phyloP scores from a whole-genome alignment of 2,329 filamentous ascomycete genomes.

The Alternaria tenuissima region DNA sequence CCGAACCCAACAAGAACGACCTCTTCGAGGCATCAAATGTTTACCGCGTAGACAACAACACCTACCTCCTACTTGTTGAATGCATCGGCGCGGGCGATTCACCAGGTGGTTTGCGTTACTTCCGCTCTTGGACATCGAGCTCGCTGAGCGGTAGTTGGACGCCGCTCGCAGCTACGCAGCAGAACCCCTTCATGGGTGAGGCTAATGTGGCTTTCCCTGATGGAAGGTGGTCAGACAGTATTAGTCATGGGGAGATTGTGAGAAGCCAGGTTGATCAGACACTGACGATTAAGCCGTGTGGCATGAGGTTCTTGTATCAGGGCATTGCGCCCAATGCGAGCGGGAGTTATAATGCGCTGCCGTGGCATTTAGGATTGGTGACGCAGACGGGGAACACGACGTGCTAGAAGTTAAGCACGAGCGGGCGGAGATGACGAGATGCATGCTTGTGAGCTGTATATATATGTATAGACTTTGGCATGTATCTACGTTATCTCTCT shows the following conservation, averaged over 20 bases:
- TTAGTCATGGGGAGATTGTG: slow-evolving; percentile 49
- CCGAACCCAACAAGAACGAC: slow-evolving; percentile 33
- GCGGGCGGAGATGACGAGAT: background rate
- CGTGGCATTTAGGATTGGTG: slow-evolving; percentile 50
- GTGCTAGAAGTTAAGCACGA: background rate
- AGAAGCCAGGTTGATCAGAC: slow-evolving; percentile 50
- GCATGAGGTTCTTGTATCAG: slow-evolving; percentile 52
- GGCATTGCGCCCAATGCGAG: slow-evolving; percentile 45
- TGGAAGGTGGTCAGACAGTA: slow-evolving; percentile 51
- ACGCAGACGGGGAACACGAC: slow-evolving; percentile 26
- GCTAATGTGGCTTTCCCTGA: slow-evolving; percentile 49
- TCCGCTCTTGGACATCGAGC: slow-evolving; percentile 51
- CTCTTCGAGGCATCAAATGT: slow-evolving; percentile 53
- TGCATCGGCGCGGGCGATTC: slow-evolving; percentile 44
- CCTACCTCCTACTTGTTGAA: slow-evolving; percentile 53
- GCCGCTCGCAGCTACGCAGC: slow-evolving; percentile 46
- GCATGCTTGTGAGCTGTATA: background rate
- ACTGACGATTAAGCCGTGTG: slow-evolving; percentile 46
- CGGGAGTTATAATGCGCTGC: slow-evolving; percentile 49
- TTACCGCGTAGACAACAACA: slow-evolving; percentile 41
- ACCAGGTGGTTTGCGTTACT: slow-evolving; percentile 45
- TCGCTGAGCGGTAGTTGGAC: slow-evolving; percentile 48
- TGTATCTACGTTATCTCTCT: background rate
- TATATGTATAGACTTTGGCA: background rate
- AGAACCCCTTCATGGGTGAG: slow-evolving; percentile 50